Conservation (phyloP, 805 yeast genomes). For the Zygosaccharomyces bisporus region DNA sequence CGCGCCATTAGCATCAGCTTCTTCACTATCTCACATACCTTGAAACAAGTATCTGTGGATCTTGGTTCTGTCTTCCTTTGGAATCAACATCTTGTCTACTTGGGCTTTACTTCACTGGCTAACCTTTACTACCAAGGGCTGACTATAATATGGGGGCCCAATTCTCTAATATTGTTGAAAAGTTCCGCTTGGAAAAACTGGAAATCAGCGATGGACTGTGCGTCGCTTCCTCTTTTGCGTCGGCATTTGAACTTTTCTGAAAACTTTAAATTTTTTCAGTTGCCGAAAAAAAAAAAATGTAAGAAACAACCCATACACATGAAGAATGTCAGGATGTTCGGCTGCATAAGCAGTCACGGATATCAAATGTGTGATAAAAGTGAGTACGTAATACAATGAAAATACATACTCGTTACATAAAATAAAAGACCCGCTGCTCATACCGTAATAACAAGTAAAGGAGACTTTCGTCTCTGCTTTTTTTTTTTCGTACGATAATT, state of each 20-base stretch:
- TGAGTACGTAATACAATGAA: no score
- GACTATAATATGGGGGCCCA: conserved; percentile 6
- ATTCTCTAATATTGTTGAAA: conserved; percentile 3
- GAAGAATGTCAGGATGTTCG: neutral
- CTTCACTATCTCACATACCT: conserved; percentile 56
- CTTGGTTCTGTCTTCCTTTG: conserved; percentile 99
- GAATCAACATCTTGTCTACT: conserved; percentile 83
- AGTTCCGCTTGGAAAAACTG: conserved; percentile 8
- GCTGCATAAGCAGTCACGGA: conserved; percentile 2
- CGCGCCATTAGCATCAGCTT: neutral
- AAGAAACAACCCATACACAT: no score
- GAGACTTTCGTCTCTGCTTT: no score
- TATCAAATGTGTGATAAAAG: no score
- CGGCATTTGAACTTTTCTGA: neutral
- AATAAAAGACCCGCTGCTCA: no score
- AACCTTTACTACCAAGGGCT: conserved; percentile 6
- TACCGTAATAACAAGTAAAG: no score
- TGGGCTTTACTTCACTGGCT: conserved; percentile 24
- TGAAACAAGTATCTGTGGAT: conserved; percentile 98
- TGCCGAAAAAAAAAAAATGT: no score
- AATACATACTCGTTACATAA: no score
- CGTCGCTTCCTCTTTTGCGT: conserved; percentile 2
- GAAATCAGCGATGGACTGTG: conserved; percentile 5
- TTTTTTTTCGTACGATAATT: no score
- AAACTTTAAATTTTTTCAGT: neutral